Evolutionary conservation across 2,329 filamentous ascomycete genomes (phyloP).

Genomic region (Monosporascus sp.): DNA sequence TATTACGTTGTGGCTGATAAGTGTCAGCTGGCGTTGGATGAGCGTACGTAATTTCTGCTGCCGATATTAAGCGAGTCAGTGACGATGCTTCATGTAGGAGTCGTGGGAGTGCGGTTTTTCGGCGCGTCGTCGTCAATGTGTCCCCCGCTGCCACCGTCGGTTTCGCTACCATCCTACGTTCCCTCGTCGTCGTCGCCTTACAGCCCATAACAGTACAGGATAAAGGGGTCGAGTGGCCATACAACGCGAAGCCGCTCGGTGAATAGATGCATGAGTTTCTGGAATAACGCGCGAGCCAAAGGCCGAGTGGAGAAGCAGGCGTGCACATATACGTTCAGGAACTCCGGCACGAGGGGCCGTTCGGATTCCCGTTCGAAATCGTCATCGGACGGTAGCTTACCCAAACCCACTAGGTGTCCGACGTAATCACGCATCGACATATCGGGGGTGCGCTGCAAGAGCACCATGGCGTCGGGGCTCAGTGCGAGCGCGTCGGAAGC

Average conservation of each 20-base stretch:
- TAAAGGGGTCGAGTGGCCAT: constrained; percentile 53
- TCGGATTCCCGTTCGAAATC: background rate
- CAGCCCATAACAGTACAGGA: constrained; percentile 32
- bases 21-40: constrained; percentile 14
- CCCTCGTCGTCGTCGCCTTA: constrained; percentile 4
- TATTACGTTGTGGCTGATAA: background rate
- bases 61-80: constrained; percentile 15
- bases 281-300: constrained; percentile 66
- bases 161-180: background rate
- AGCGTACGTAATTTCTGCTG: background rate
- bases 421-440: constrained; percentile 81
- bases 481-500: constrained; percentile 30
- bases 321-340: constrained; percentile 73
- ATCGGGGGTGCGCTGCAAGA: constrained; percentile 64
- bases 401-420: constrained; percentile 60
- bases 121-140: constrained; percentile 37
- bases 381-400: constrained; percentile 45
- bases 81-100: constrained; percentile 21
- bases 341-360: constrained; percentile 44
- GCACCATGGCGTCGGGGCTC: constrained; percentile 61
- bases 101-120: constrained; percentile 35
- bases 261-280: constrained; percentile 76
- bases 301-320: constrained; percentile 74
- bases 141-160: constrained; percentile 18
- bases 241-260: constrained; percentile 77